phyloP scores from a whole-genome alignment of 1,284 basidiomycete genomes.

The Pseudozyma hubeiensis region DNA sequence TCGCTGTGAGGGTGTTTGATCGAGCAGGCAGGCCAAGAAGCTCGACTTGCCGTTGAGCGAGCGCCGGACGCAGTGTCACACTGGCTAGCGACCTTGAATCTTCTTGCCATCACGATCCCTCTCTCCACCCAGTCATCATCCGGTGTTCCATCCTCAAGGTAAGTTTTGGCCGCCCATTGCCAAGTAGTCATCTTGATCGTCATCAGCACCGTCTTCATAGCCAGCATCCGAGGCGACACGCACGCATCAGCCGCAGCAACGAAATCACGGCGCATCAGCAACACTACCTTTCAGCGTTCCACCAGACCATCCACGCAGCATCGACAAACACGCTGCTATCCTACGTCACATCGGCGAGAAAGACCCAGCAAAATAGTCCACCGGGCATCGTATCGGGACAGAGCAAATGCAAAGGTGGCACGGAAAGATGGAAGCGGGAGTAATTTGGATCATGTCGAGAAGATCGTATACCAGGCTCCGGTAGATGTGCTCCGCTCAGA shows the following conservation, averaged over 20 bases:
- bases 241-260: neutral
- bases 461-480: too few species aligned
- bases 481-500: too few species aligned
- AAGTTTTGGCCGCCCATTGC: constrained; percentile 26
- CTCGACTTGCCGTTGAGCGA: constrained; percentile 8
- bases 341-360: too few species aligned
- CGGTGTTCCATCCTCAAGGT: constrained; percentile 52
- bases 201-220: constrained; percentile 11
- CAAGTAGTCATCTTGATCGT: constrained; percentile 24
- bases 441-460: too few species aligned
- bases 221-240: constrained; percentile 1
- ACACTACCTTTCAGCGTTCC: constrained; percentile 3
- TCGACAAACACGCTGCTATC: too few species aligned
- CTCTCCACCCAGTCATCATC: constrained; percentile 44
- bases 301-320: too few species aligned
- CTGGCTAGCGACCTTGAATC: constrained; percentile 22
- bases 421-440: too few species aligned
- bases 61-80: constrained; percentile 3
- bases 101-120: constrained; percentile 35
- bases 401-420: too few species aligned
- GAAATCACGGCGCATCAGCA: neutral
- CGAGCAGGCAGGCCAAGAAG: neutral
- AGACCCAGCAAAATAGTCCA: too few species aligned
- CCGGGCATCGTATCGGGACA: too few species aligned
- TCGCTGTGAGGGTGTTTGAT: too few species aligned